Base-by-base conservation (phyloP, 2,329 filamentous ascomycete species). In the Alternaria ventricosa region DNA sequence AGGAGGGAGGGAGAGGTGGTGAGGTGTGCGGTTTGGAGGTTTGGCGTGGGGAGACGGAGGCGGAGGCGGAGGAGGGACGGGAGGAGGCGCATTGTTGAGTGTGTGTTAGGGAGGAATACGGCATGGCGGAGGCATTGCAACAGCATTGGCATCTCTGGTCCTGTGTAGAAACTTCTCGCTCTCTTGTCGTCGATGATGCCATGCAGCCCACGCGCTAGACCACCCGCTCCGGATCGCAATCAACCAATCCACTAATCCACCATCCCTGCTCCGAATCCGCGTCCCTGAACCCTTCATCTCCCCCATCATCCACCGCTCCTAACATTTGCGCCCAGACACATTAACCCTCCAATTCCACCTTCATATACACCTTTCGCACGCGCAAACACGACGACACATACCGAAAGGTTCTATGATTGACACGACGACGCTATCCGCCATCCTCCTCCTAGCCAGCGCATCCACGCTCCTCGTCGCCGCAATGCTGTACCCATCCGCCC, bases 401-500 rank as follows among this genome's bases (percentile, higher is more conserved):
- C 4, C 9, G 9, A 3, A 6, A n/a, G 15, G 55, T 33, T 45
- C 50, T 55, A 79, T 78, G 76, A 64, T 74, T 53, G 77, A 78
- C 66, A 77, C 67, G 63, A 79, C 71, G 55, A 79, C 72, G 66
- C 68, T 78, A 73, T 80, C 68, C 70, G 76, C 71, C 63, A 63
- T 75, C 66, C 57, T 79, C 66, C 75, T 82, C 63, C 71, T 80
- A 53, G 61, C 72, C 65, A 68, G 72, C 55, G 74, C 80, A 60
- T 74, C 78, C 60, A 76, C 80, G 60, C 77, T 84, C 64, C 72
- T 82, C 74, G 65, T 83, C 72, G 79, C 79, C 75, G 70, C 79
- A 44, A 82, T 84, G 75, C 75, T 84, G 43, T 83, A 83, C 64
- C 81, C 87, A 11, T 83, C 84, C 25, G 81, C 82, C 30, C 78